These are phyloP conservation scores for Histomonas meleagridis DNA, from an alignment of 208 protist genomes.

Conservation along the genomic window DNA sequence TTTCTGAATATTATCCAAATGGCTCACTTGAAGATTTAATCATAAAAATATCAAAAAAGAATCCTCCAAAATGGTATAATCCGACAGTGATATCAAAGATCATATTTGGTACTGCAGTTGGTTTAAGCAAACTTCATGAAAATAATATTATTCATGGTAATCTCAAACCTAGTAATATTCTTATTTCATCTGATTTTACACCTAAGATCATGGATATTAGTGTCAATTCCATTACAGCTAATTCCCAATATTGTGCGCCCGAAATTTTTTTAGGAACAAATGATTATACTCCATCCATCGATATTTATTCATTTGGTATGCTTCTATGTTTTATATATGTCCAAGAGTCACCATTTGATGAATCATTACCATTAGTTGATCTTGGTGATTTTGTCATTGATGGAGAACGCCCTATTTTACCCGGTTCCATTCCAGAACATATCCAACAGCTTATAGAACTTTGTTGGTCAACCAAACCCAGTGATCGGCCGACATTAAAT, in stretches of 20 bases:
- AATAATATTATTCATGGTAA: not conserved
- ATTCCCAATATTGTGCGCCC: not conserved
- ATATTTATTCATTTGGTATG: constrained; percentile 17
- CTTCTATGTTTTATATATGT: not conserved
- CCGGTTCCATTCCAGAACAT: not conserved
- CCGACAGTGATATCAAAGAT: not conserved
- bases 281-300: not conserved
- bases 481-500: not conserved
- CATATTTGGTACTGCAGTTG: not conserved
- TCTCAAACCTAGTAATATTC: not conserved
- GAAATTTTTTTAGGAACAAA: not conserved
- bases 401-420: not conserved
- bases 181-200: not conserved
- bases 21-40: not conserved
- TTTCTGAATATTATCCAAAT: not conserved
- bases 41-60: not conserved
- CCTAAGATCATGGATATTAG: not conserved
- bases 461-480: not conserved
- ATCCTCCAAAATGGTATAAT: not conserved
- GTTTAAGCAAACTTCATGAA: not conserved
- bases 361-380: not conserved
- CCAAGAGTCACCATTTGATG: not conserved
- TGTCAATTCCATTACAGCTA: not conserved
- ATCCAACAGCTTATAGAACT: not conserved
- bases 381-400: not conserved